Evolutionary conservation across 306 rosid species (phyloP).

Genomic region (Acacia melanoxylon): DNA sequence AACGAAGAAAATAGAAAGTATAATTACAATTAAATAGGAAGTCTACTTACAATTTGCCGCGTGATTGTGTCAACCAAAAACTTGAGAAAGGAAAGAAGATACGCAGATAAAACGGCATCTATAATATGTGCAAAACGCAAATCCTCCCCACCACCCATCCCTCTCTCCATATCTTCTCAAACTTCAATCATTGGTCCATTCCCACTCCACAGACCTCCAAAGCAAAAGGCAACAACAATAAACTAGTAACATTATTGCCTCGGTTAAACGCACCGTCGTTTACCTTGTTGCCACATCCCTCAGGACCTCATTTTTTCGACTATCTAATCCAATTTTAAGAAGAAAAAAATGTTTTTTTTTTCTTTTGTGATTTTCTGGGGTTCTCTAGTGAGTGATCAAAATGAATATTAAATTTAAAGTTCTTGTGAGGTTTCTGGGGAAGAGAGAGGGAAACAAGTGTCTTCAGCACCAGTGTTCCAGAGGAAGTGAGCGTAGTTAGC

Average conservation of each 20-base stretch:
- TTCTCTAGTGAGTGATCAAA: not conserved
- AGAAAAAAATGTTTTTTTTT: not conserved
- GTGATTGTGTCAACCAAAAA: constrained; percentile 16
- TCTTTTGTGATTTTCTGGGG: not conserved
- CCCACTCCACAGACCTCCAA: constrained; percentile 14
- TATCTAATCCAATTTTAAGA: not conserved
- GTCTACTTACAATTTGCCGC: constrained; percentile 44
- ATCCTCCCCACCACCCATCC: not conserved
- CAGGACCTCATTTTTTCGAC: not conserved
- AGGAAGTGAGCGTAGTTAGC: constrained; percentile 92
- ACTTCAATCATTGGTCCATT: not conserved
- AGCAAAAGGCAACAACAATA: not conserved
- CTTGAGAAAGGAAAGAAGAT: not conserved
- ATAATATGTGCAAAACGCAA: constrained; percentile 37
- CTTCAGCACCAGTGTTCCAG: constrained; percentile 93
- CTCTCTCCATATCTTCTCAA: not conserved
- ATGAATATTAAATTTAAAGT: constrained; percentile 30
- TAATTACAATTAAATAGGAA: constrained; percentile 34
- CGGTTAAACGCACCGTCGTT: constrained; percentile 20
- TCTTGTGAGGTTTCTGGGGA: constrained; percentile 52
- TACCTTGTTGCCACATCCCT: not conserved
- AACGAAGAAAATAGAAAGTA: not conserved
- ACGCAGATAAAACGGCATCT: not conserved
- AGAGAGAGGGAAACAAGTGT: constrained; percentile 76
- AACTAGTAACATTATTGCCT: not conserved